These are phyloP conservation scores for Agaricus sinodeliciosus DNA, from an alignment of 768 basidiomycete genomes.

Conservation along the genomic window DNA sequence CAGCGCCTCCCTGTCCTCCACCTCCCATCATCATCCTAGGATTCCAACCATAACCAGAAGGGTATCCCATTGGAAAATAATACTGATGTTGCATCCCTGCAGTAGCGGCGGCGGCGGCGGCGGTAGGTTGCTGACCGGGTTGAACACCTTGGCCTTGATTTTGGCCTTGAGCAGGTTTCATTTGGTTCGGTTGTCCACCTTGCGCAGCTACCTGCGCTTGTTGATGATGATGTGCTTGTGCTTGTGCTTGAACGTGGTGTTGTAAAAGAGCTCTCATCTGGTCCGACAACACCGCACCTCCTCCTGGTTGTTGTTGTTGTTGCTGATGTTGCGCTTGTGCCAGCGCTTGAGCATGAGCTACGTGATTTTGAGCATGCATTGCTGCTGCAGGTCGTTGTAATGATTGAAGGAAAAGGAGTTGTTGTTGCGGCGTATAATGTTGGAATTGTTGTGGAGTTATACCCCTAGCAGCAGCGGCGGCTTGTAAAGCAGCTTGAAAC, in stretches of 20 bases:
- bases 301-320: background rate
- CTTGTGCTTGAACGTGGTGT: background rate
- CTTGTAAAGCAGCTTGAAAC: background rate
- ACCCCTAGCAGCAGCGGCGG: background rate
- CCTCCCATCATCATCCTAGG: background rate
- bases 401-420: background rate
- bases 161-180: slow-evolving; percentile 8
- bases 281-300: too few species aligned
- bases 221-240: background rate
- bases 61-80: slow-evolving; percentile 6
- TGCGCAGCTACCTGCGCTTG: slow-evolving; percentile 9
- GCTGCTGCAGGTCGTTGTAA: too few species aligned
- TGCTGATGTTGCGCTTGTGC: slow-evolving; percentile 6
- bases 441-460: background rate
- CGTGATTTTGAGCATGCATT: too few species aligned
- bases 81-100: background rate
- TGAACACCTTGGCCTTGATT: background rate
- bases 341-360: slow-evolving; percentile 2
- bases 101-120: background rate
- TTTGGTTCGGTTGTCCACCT: slow-evolving; percentile 12
- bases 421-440: background rate
- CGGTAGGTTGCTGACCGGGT: slow-evolving; percentile 5
- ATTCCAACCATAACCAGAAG: background rate
- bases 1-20: background rate
- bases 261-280: too few species aligned